Evolutionary conservation across 495 filamentous ascomycete species (phyloP), one percentile per base, ranked within the genome.

Genomic region (Talaromyces proteolyticus): DNA sequence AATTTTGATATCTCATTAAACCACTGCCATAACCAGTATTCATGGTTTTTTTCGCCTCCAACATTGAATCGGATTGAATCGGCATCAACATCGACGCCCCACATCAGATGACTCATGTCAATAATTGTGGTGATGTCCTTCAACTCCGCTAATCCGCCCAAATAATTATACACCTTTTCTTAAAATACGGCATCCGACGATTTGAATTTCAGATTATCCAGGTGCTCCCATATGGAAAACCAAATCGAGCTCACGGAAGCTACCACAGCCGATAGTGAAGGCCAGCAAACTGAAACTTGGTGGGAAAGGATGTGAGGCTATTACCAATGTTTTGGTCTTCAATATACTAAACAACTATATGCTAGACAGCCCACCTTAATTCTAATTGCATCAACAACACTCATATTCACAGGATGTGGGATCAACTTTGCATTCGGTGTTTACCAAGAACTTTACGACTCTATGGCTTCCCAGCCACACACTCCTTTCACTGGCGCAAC

Each of bases 351-450:
- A 14, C 2, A 8, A 1, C 29, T 14, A 14, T 34, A n/a, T n/a
- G n/a, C 29, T 34, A 63, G 60, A 40, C 58, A 63, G 21, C 46
- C 61, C 2, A 42, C 44, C n/a, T 42, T 65, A 21, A 60, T 64
- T 5, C 44, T 68, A 0, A 22, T 57, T n/a, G 54, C 65, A 12
- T 67, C 68, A 19, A 65, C 60, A 12, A 50, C 56, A 7, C 52
- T 70, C 4, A 57, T 63, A 5, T 70, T 75, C 42, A 71, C 67
- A 22, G 59, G 59, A 46, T 74, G 69, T 34, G 72, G 68, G 12
- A 58, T 73, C 16, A 66, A 67, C 47, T 76, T 76, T 47, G 57
- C 68, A 8, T 75, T 72, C 37, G 72, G 72, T 18, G 61, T 76
- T 22, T 76, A 69, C 43, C 68, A 76, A 60, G 67, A 64, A 6